These are phyloP conservation scores for Castanea mollissima DNA, from an alignment of 306 rosid genomes.

Conservation along the genomic window DNA sequence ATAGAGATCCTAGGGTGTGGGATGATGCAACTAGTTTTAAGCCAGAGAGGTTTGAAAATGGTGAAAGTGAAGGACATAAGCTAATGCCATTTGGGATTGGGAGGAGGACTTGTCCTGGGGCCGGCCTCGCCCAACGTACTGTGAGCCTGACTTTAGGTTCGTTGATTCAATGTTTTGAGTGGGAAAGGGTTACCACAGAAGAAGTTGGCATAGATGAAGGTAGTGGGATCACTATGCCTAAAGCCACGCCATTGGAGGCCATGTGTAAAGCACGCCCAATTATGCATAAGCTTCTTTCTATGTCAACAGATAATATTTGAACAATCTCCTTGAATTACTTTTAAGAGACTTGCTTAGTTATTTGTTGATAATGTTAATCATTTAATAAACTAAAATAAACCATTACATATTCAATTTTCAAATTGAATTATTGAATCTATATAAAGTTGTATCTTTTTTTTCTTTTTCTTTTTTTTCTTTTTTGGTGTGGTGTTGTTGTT, in stretches of 20 bases:
- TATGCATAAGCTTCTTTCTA: neutral
- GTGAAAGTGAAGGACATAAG: neutral
- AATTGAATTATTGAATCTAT: too few species aligned
- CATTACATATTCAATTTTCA: too few species aligned
- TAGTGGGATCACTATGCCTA: conserved; percentile 35
- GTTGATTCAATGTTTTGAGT: conserved; percentile 39
- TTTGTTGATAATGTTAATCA: too few species aligned
- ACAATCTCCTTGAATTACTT: neutral
- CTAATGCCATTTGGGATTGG: conserved; percentile 28
- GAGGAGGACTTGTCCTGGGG: neutral
- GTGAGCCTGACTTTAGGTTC: conserved; percentile 21
- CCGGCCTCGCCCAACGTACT: neutral
- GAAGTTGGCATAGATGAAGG: conserved; percentile 34
- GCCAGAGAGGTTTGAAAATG: conserved; percentile 26
- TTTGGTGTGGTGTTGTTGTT: too few species aligned
- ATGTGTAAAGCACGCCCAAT: conserved; percentile 27
- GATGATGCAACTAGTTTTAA: conserved; percentile 28
- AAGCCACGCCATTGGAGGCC: conserved; percentile 31
- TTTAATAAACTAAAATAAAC: too few species aligned
- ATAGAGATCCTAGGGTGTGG: conserved; percentile 36
- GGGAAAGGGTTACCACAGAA: conserved; percentile 22
- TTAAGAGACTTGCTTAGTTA: neutral
- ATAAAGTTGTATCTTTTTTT: too few species aligned
- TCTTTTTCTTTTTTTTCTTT: too few species aligned
- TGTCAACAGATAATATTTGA: neutral